Base-by-base conservation (phyloP, 2,329 filamentous ascomycete species). In the Beauveria sp. region DNA sequence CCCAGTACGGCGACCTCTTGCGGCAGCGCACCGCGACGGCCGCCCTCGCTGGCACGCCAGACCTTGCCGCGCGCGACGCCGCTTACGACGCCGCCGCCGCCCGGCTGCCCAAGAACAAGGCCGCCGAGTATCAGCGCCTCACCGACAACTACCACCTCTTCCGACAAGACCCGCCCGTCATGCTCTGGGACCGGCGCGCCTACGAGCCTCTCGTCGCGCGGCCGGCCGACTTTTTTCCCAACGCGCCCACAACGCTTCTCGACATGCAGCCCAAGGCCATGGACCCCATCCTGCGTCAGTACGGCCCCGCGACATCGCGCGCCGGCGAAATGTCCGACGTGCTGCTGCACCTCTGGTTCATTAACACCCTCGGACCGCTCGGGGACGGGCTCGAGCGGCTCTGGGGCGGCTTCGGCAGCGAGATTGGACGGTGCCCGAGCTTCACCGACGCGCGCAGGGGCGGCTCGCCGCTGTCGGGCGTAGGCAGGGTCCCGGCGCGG, bases 171-270 rank as follows among this genome's bases (percentile, higher is more conserved):
- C 77, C 79, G 1, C 58, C 58, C n/a, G 67, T 80, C 1, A 72
- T 93, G 3, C 67, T 78, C 28, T 93, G 87, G 85, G 91, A 96
- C 71, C 79, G 82, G 1, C 85, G 92, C 18, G 74, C 78, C 2
- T 86, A 84, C 67, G 90, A 96, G 67, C 89, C 91, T 0, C 77
- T 96, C 18, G 72, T 77, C 26, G 81, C 84, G 3, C 63, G 77
- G 5, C 57, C 73, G 0, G 68, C 80, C 1, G 92, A 96, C 65
- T 87, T 91, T 67, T 90, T 80, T 70, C 91, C 90, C 1, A 77
- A 80, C 26, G 72, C 78, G 9, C 75, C 78, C 7, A 77, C 84
- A 60, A 74, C 77, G 12, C 81, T 93, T 3, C 70, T 92, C 18
- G 89, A 92, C 70, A 77, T 91, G 62, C 82, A 86, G 65, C 89